These are phyloP conservation scores for Hygrophorus pudorinus DNA, from an alignment of 768 basidiomycete genomes.

Conservation along the genomic window DNA sequence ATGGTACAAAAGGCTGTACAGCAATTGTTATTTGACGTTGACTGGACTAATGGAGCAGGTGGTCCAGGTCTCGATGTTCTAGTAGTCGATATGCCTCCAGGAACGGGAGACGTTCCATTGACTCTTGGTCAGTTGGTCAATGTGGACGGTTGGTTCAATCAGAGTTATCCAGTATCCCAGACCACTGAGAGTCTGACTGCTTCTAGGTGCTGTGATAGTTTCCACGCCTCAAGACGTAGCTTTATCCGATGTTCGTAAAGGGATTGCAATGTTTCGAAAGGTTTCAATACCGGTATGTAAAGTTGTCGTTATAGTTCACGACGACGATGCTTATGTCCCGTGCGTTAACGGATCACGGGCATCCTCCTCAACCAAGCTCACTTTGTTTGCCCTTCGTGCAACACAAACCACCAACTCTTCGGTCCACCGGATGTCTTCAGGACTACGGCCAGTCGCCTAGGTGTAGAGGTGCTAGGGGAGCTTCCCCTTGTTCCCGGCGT, in stretches of 20 bases:
- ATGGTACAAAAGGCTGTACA: conserved; percentile 99
- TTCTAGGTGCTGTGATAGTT: conserved; percentile 79
- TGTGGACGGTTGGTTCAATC: conserved; percentile 61
- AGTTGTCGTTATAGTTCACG: background rate
- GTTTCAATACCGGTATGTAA: conserved; percentile 71
- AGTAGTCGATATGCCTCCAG: conserved; percentile 94
- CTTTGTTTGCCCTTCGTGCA: conserved; percentile 70
- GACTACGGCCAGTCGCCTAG: conserved; percentile 43
- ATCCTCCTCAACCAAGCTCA: conserved; percentile 83
- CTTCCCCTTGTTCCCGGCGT: conserved; percentile 73
- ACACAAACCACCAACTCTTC: conserved; percentile 25
- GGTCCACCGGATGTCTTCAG: conserved; percentile 62
- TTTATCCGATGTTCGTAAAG: conserved; percentile 83
- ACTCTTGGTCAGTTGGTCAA: conserved; percentile 81
- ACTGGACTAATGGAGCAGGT: conserved; percentile 51
- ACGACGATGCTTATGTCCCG: background rate
- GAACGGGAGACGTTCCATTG: conserved; percentile 92
- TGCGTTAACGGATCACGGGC: conserved; percentile 59
- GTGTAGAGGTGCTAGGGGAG: conserved; percentile 62
- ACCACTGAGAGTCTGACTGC: background rate
- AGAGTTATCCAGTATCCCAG: conserved; percentile 3
- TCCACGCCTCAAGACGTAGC: conserved; percentile 96
- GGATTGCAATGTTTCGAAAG: conserved; percentile 88
- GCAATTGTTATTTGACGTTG: conserved; percentile 91
- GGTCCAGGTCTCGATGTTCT: conserved; percentile 65